These are phyloP conservation scores for Volvox reticuliferus DNA, from an alignment of 139 green algal species.

Conservation along the genomic window DNA sequence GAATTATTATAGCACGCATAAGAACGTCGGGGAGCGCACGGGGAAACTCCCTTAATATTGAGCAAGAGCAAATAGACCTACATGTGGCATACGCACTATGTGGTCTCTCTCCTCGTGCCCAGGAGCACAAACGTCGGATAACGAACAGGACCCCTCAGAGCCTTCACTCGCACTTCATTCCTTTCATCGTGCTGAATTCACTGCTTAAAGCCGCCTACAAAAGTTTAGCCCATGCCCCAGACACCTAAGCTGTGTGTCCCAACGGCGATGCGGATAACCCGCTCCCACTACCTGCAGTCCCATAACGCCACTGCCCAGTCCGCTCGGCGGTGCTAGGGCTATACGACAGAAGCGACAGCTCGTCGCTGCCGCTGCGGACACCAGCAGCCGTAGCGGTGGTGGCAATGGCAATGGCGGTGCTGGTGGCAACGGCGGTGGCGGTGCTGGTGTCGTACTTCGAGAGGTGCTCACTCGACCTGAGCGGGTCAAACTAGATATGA, in stretches of 20 bases:
- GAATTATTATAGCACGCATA: background rate
- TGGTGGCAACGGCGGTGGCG: background rate
- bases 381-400: background rate
- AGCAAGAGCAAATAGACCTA: background rate
- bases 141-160: background rate
- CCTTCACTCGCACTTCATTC: background rate
- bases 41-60: background rate
- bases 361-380: background rate
- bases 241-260: no score
- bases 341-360: background rate
- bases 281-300: background rate
- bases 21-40: background rate
- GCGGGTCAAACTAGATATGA: constrained; percentile 72
- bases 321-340: background rate
- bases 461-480: constrained; percentile 9
- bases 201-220: no score
- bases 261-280: background rate
- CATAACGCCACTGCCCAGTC: background rate
- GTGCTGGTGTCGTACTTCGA: background rate
- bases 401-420: background rate
- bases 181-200: no score
- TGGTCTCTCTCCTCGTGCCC: no score
- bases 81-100: background rate
- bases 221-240: no score
- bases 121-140: no score